Evolutionary conservation across 306 rosid species (phyloP), one percentile per base, ranked within the genome.

Genomic region (Cucurbita pepo): DNA sequence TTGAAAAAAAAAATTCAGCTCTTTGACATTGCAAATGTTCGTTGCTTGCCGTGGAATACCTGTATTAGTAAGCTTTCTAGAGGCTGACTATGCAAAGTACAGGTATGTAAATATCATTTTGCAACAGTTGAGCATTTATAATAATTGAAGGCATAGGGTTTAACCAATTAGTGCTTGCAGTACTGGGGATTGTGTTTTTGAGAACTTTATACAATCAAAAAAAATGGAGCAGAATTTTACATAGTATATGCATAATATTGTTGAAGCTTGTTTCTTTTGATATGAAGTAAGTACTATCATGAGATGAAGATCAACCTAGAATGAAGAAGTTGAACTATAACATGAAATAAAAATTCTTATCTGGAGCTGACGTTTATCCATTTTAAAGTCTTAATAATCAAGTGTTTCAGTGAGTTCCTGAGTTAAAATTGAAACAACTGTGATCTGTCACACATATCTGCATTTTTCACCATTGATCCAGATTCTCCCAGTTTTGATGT

Each of bases 11-110:
- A 16, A 22, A 66, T 77, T 88, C 91, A 95, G 99, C 83, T 81
- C 97, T 57, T 82, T 89, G 90, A 95, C 99, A 51, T 82, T 95
- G 88, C 99, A 95, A 88, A 95, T 95, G 99, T 95, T 95, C 73
- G 83, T 95, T 60, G 96, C 99, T 71, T 95, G 99, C 82, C 92
- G 96, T 21, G 99, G 99, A 75, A 95, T 95, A 76, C 99, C 99
- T 81, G 96, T 91, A 77, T 81, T 95, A 82, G 99, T 95, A 77
- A 95, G 97, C 76, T 95, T 95, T 84, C 86, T 95, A 16, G 99
- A 95, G 87, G 92, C 99, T 50, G 97, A 95, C 82, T 95, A 95
- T 84, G 96, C 97, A 70, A 95, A 86, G 81, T 95, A 91, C 91
- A 91, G 99, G 99, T 95, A 79, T 75, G 90, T 77, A 69, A 21